Evolutionary conservation across 2,329 filamentous ascomycete species (phyloP), one percentile per base, ranked within the genome.

Genomic region (Tothia fuscella): DNA sequence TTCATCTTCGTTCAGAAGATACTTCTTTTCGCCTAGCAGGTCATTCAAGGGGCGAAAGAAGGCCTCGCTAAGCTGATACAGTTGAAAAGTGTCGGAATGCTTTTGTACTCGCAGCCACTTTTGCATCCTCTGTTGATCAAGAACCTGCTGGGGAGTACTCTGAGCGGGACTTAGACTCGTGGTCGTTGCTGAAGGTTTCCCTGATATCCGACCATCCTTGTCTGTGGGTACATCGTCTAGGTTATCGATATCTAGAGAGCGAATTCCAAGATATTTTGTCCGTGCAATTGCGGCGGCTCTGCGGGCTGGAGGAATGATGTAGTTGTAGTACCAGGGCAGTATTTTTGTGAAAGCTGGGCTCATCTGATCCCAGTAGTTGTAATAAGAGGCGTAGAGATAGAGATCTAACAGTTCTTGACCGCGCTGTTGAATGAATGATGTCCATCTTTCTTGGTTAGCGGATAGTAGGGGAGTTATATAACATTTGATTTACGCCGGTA

Each of bases 251-350:
- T 41, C 39, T 12, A 43, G 22, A 26, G 41, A 37, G 21, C 32
- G 32, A n/a, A 43, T n/a, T 21, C 41, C 41, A 37, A 70, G 56
- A 47, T 69, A 64, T 21, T 60, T 56, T 7, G 84, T 88, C 48
- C 80, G 72, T 47, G 68, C 62, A 53, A 82, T 74, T 22, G 88
- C 87, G 28, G 76, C 70, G 9, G 77, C 68, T 38, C 87, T 82
- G 41, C 86, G 68, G 43, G 75, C 68, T 1, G 82, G 78, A 2
- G 88, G 88, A 4, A 93, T 69, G 31, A 82, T 82, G 75, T 91
- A 98, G 52, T 88, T 88, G 47, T 87, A 71, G 14, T 91, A 87
- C 69, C 91, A 93, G 30, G 82, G 76, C 29, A 96, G 74, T 43
- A 95, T 73, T 5, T 68, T 65, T 49, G 80, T 85, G 63, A 87